Conservation (phyloP, 768 basidiomycete genomes). For the Udeniomyces megalosporus region DNA sequence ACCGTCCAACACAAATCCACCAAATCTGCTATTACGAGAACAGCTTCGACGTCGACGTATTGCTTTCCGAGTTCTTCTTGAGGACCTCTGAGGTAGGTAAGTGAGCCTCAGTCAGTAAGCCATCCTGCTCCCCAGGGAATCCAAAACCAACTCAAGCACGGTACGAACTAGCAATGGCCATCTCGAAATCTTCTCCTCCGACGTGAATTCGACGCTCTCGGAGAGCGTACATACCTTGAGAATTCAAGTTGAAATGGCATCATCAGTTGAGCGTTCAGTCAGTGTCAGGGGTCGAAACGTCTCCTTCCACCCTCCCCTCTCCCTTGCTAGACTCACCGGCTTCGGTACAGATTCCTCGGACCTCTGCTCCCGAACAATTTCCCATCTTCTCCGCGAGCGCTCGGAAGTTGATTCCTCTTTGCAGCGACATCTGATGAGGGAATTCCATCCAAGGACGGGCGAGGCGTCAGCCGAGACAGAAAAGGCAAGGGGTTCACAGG, state of each 20-base stretch:
- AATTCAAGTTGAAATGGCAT: too few species aligned
- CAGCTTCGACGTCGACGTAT: slow-evolving; percentile 84
- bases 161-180: slow-evolving; percentile 80
- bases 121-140: background rate
- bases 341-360: slow-evolving; percentile 10
- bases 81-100: slow-evolving; percentile 39
- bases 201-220: slow-evolving; percentile 91
- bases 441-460: too few species aligned
- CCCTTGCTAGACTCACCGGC: background rate
- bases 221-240: slow-evolving; percentile 81
- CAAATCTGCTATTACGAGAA: slow-evolving; percentile 52
- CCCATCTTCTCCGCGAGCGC: slow-evolving; percentile 98
- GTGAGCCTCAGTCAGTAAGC: background rate
- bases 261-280: too few species aligned
- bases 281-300: too few species aligned
- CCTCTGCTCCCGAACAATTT: slow-evolving; percentile 75
- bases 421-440: slow-evolving; percentile 68
- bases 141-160: background rate
- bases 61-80: slow-evolving; percentile 87
- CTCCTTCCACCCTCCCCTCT: too few species aligned
- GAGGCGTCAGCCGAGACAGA: too few species aligned
- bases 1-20: too few species aligned
- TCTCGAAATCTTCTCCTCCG: slow-evolving; percentile 97
- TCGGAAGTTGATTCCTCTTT: slow-evolving; percentile 92
- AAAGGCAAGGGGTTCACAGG: background rate